These are phyloP conservation scores for Ormosia semicastrata DNA, from an alignment of 306 rosid genomes.

Conservation along the genomic window DNA sequence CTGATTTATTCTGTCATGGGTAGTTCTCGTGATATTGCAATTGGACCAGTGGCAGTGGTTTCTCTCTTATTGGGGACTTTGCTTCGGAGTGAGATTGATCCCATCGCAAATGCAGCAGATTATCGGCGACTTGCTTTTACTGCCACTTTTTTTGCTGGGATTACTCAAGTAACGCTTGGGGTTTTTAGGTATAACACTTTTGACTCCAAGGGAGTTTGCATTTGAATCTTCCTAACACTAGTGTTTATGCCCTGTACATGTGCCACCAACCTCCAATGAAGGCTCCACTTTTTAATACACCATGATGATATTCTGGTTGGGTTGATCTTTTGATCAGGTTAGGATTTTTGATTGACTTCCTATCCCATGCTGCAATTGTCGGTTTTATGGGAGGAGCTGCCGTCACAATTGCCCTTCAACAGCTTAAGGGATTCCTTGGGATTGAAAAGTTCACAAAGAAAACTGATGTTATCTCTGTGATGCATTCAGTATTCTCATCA, in stretches of 20 bases:
- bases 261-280: not conserved
- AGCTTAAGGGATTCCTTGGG: constrained; percentile 95
- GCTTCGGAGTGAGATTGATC: constrained; percentile 79
- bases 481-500: constrained; percentile 62
- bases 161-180: constrained; percentile 90
- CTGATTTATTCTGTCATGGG: constrained; percentile 91
- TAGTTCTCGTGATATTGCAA: constrained; percentile 96
- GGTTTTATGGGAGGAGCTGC: constrained; percentile 99
- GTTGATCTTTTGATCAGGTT: constrained; percentile 50
- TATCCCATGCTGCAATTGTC: constrained; percentile 96
- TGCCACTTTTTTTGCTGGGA: constrained; percentile 92
- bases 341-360: constrained; percentile 94
- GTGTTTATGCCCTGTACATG: not conserved
- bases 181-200: constrained; percentile 60
- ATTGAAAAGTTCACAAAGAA: constrained; percentile 75
- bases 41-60: constrained; percentile 97
- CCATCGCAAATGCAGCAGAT: constrained; percentile 41
- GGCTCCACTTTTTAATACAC: not conserved
- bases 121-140: constrained; percentile 84
- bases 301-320: not conserved
- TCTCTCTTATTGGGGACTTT: constrained; percentile 90
- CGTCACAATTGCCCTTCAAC: constrained; percentile 94
- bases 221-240: not conserved
- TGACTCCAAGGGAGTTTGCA: not conserved
- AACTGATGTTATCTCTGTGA: constrained; percentile 75